phyloP scores from a whole-genome alignment of 2,329 filamentous ascomycete genomes.

The Pyrenophora teres region DNA sequence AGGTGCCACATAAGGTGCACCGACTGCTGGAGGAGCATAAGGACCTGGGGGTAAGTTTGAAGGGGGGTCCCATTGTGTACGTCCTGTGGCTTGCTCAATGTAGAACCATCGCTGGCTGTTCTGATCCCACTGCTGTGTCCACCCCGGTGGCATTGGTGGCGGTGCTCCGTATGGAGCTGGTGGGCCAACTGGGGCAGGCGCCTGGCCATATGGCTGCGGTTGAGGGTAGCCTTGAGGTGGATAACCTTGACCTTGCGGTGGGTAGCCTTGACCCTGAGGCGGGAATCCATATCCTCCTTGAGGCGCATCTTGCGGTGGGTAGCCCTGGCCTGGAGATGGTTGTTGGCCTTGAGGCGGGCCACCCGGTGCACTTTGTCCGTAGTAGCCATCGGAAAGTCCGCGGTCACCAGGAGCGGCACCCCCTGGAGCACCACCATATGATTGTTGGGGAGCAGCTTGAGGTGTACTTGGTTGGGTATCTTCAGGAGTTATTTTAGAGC shows the following conservation, averaged over 20 bases:
- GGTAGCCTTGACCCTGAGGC: slow-evolving; percentile 33
- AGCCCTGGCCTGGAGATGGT: slow-evolving; percentile 21
- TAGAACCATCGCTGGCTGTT: slow-evolving; percentile 68
- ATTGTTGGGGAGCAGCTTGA: background rate
- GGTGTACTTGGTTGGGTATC: slow-evolving; percentile 6
- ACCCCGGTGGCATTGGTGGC: slow-evolving; percentile 60
- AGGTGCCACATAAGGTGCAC: slow-evolving; percentile 28
- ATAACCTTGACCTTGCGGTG: slow-evolving; percentile 29
- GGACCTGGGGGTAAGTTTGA: slow-evolving; percentile 40
- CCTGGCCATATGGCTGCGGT: slow-evolving; percentile 29
- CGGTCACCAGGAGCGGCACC: slow-evolving; percentile 29
- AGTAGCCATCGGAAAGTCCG: slow-evolving; percentile 26
- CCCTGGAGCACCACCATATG: slow-evolving; percentile 14
- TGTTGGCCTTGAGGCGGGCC: slow-evolving; percentile 12
- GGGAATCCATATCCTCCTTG: background rate
- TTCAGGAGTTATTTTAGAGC: slow-evolving; percentile 1
- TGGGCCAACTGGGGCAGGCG: slow-evolving; percentile 37
- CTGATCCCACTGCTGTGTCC: slow-evolving; percentile 67
- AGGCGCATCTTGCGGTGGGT: slow-evolving; percentile 14
- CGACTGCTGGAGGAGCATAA: slow-evolving; percentile 40
- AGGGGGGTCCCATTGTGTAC: slow-evolving; percentile 68
- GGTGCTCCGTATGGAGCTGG: slow-evolving; percentile 52
- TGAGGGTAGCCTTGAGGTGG: slow-evolving; percentile 32
- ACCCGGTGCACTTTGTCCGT: slow-evolving; percentile 21
- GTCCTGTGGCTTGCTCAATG: slow-evolving; percentile 64